These are phyloP conservation scores for Guadua angustifolia DNA, from an alignment of 176 grass and related monocot genomes.

Conservation along the genomic window DNA sequence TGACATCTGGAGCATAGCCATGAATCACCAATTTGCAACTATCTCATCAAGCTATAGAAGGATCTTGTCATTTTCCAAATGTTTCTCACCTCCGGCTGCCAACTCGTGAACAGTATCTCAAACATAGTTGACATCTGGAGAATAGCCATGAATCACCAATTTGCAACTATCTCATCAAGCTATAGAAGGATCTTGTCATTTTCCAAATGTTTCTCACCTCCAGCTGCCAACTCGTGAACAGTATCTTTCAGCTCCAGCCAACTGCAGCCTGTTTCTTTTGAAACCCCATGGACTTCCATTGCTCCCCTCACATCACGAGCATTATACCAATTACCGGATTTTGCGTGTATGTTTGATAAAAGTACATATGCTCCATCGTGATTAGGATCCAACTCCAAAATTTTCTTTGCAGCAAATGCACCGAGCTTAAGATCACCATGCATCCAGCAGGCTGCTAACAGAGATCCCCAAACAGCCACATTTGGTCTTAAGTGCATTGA, in stretches of 20 bases:
- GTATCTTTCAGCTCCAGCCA: slow-evolving; percentile 61
- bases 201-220: slow-evolving; percentile 50
- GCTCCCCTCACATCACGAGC: slow-evolving; percentile 56
- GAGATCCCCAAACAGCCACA: slow-evolving; percentile 79
- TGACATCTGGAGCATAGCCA: slow-evolving; percentile 40
- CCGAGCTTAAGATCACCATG: slow-evolving; percentile 68
- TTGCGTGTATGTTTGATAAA: slow-evolving; percentile 75
- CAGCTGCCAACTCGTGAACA: slow-evolving; percentile 54
- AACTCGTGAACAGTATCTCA: slow-evolving; percentile 58
- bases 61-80: slow-evolving; percentile 47
- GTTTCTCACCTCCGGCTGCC: slow-evolving; percentile 49
- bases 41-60: slow-evolving; percentile 45
- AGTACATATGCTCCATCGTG: slow-evolving; percentile 71
- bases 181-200: slow-evolving; percentile 45
- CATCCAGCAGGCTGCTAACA: slow-evolving; percentile 70
- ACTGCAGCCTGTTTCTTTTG: slow-evolving; percentile 75
- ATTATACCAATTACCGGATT: slow-evolving; percentile 66
- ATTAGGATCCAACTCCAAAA: slow-evolving; percentile 73
- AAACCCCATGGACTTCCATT: slow-evolving; percentile 62
- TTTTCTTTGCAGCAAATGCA: slow-evolving; percentile 60
- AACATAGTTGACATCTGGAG: slow-evolving; percentile 16
- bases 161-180: slow-evolving; percentile 46
- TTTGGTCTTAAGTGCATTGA: slow-evolving; percentile 71
- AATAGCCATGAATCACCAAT: slow-evolving; percentile 49
- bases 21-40: slow-evolving; percentile 44